Percentiles rank a stretch among this genome's conserved stretches.
These are phyloP conservation scores for Syzygium jambos DNA, from an alignment of 345 rosid species.

Conservation along the genomic window DNA sequence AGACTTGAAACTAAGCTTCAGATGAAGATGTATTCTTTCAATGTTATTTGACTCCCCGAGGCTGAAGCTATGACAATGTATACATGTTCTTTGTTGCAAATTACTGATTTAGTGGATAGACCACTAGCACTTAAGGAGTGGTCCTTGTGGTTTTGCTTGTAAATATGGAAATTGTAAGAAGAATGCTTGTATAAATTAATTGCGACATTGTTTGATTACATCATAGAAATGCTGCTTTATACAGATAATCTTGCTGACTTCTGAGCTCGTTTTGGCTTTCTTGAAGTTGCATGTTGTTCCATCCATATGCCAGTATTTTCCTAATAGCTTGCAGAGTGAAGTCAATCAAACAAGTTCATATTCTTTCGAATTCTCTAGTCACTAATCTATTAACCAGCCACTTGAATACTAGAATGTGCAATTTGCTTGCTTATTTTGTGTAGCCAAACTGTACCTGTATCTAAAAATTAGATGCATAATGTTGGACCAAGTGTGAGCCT, in stretches of 20 bases:
- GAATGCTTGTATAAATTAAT: not conserved
- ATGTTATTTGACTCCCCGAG: not conserved
- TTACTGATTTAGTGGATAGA: not conserved
- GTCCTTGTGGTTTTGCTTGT: not conserved
- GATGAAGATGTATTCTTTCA: not conserved
- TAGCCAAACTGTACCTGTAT: not conserved
- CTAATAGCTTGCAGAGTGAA: not conserved
- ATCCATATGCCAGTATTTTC: not conserved
- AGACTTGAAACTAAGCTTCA: not conserved
- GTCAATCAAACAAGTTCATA: not conserved
- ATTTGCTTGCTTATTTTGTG: not conserved
- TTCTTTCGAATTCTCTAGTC: not conserved
- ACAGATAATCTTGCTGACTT: not conserved
- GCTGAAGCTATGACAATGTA: not conserved
- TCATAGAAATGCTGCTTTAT: not conserved
- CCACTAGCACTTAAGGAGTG: not conserved
- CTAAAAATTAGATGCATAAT: not conserved
- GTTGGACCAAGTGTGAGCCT: not conserved
- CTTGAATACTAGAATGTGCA: not conserved
- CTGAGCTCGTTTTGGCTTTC: not conserved
- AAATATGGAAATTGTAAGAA: not conserved
- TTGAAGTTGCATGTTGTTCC: not conserved
- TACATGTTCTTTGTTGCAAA: not conserved
- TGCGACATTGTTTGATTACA: not conserved
- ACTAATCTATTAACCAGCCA: not conserved